Evolutionary conservation across 352 stramenopile genomes (phyloP), one percentile per base, ranked within the genome.

Genomic region (Globisporangium lucens): DNA sequence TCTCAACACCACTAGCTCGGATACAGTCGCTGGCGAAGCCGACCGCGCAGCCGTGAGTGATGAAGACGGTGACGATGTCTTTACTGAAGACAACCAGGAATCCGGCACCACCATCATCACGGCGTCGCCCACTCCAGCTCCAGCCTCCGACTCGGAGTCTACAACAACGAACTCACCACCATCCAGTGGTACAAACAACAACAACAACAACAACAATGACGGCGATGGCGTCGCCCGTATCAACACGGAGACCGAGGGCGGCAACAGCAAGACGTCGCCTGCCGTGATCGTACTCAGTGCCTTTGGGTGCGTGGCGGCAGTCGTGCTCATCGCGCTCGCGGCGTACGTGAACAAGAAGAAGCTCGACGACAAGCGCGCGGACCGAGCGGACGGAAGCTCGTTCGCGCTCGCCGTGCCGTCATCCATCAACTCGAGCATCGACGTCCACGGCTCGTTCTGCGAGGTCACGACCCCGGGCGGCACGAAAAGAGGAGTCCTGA

Each of bases 341-440:
- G 22, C 69, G 27, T 56, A 71, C 33, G 67, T 79, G 51, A 76
- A 80, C 66, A 68, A 65, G 41, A 72, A 72, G 46, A 68, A 72
- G 46, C 33, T 64, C 8, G 52, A 65, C 29, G 67, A 72, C 67
- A 72, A 72, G 43, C 67, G 61, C 41, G 56, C 68, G 49, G 66
- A 71, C 46, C 49, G 35, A 29, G 46, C 66, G 24, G 67, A 76
- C 30, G 70, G 71, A 12, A 62, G 35, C 20, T 36, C 41, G 41
- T 47, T 10, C 46, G 71, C 27, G 63, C 69, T 43, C 12, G 36
- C 17, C 22, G 56, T 61, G 15, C 41, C 56, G 33, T 47, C 33
- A 13, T 61, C 36, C n/a, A 35, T 41, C 51, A 36, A 41, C 62
- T 46, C 24, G 49, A 53, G n/a, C 30, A 36, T 20, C 33, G 33